Base-by-base conservation (phyloP, 371 early-diverging fungal genomes). In the Choanephora cucurbitarum region DNA sequence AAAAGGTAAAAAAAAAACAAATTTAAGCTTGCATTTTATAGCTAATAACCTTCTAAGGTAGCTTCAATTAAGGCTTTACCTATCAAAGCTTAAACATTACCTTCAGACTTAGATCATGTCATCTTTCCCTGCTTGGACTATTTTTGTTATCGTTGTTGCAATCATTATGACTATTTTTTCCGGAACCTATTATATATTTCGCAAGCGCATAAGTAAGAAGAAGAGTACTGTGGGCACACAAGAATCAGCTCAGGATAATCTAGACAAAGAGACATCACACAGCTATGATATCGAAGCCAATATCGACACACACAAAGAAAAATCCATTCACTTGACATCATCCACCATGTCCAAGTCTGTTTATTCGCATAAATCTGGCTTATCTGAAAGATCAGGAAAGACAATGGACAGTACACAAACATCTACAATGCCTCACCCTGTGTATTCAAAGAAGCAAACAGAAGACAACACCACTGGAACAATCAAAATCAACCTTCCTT, bases 91-190 rank as follows among this genome's bases (percentile, higher is more conserved):
- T n/a, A n/a, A n/a, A n/a, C n/a, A n/a, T n/a, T n/a, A n/a, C n/a
- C n/a, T n/a, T n/a, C n/a, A n/a, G 14, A 37, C 2, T 37, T 14
- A 37, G 9, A 37, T 37, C 37, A 37, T 37, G 37, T 2, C 11
- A 37, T 37, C 37, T 11, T 7, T 37, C 11, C 57, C 63, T 17
- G 19, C 57, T 43, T 70, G 64, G 61, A 61, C 55, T 18, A 58
- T 70, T 33, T 67, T 64, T 1, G 33, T 66, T 28, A 43, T 60
- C 2, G 43, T 60, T 10, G 41, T 65, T 48, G 17, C 55, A 8
- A 33, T 58, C 1, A 49, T 70, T 15, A 22, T 58, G 6, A 18
- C 44, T 0, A 22, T 62, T 40, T 44, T 51, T 17, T 21, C 55
- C 6, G 23, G 37, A 7, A 49, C 53, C 13, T 60, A 60, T 44